Evolutionary conservation across 2,329 filamentous ascomycete genomes (phyloP).

Genomic region (Microthyrium microscopicum): DNA sequence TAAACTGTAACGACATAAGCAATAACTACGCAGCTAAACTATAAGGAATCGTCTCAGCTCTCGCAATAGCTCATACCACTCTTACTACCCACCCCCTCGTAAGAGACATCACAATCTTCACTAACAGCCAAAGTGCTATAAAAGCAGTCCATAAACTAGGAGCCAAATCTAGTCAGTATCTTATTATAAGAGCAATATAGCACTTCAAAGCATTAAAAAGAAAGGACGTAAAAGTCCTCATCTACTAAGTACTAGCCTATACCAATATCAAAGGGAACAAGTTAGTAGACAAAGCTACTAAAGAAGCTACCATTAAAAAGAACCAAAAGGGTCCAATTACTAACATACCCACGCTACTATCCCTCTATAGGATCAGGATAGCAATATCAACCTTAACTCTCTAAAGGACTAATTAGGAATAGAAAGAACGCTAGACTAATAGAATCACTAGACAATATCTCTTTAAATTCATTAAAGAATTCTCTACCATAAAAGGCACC

Average conservation of each 20-base stretch:
- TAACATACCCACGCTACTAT: no score
- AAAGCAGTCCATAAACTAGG: slow-evolving; percentile 15
- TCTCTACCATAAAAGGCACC: no score
- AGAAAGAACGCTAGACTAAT: no score
- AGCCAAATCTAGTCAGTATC: slow-evolving; percentile 16
- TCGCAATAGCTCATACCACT: not conserved
- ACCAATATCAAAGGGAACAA: slow-evolving; percentile 11
- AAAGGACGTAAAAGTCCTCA: slow-evolving; percentile 9
- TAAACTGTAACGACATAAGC: not conserved
- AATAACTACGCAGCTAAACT: not conserved
- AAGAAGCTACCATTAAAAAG: slow-evolving; percentile 13
- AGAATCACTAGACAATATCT: no score
- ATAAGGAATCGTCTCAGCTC: not conserved
- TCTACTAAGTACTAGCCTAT: slow-evolving; percentile 11
- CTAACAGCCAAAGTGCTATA: slow-evolving; percentile 18
- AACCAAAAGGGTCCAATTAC: no score
- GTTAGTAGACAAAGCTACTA: slow-evolving; percentile 10
- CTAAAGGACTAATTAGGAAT: no score
- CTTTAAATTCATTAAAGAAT: slow-evolving; percentile 10
- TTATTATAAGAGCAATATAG: slow-evolving; percentile 12
- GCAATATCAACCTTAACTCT: no score
- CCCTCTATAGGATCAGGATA: no score
- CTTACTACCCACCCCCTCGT: not conserved
- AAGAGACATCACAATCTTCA: slow-evolving; percentile 13
- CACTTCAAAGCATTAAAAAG: slow-evolving; percentile 10